These are phyloP conservation scores for Xerocomellus amylosporus DNA, from an alignment of 768 basidiomycete species.

Conservation along the genomic window DNA sequence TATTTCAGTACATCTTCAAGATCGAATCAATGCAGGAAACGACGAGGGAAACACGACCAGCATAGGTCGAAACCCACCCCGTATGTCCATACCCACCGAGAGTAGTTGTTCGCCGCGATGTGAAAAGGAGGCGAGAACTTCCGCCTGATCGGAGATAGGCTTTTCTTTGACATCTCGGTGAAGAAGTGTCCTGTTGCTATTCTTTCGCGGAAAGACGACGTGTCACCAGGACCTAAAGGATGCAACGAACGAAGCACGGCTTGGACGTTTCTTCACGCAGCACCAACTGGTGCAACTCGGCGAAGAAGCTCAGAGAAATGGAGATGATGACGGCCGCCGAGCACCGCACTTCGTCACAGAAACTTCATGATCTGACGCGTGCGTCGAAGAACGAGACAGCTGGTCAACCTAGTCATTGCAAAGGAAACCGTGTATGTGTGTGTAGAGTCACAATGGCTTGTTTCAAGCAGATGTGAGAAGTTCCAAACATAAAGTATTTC, in stretches of 20 bases:
- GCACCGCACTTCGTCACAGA: not conserved
- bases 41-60: constrained; percentile 2
- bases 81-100: constrained; percentile 57
- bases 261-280: not conserved
- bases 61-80: constrained; percentile 1
- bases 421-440: not conserved
- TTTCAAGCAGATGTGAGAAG: not conserved
- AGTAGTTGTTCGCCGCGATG: constrained; percentile 54
- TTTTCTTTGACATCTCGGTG: constrained; percentile 16
- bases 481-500: not conserved
- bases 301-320: constrained; percentile 1
- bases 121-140: constrained; percentile 31
- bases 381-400: not conserved
- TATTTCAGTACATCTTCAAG: constrained; percentile 14
- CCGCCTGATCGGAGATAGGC: constrained; percentile 30
- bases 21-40: constrained; percentile 12
- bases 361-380: not conserved
- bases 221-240: not conserved
- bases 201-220: constrained; percentile 12
- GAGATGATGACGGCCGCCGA: not conserved
- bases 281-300: constrained; percentile 13
- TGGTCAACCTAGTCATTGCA: not conserved
- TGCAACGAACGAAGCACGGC: not conserved
- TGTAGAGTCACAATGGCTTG: not conserved
- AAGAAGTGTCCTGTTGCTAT: constrained; percentile 1